Evolutionary conservation across 176 grass and related monocot species (phyloP), one percentile per base, ranked within the genome.

Genomic region (Triticum dicoccoides): DNA sequence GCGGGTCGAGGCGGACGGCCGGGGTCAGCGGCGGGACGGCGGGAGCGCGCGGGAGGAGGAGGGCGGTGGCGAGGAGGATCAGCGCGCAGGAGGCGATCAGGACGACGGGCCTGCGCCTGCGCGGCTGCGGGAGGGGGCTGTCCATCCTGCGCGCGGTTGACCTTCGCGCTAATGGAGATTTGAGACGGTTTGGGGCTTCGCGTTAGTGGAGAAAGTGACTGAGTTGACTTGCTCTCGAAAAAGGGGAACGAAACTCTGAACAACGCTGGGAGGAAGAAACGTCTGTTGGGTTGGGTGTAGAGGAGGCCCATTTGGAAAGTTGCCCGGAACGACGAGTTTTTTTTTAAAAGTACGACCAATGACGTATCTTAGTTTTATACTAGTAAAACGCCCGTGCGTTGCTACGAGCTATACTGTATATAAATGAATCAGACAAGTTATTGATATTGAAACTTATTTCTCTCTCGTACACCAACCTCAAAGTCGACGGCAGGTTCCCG

Each of bases 1-100:
- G 88, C 75, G 96, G 88, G 76, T 92, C 85, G 63, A 95, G 87
- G 52, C 47, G 91, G 70, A 89, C 65, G 21, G 89, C 81, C 27
- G 69, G 37, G 54, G 64, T 13, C 2, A 32, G 66, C 73, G 34
- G 42, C 17, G 18, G 56, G 13, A 13, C 13, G 4, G 41, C 5
- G 32, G 66, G 65, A 5, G 80, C 21, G 77, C 63, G 86, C 3
- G 79, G 69, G 21, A 87, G 80, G 18, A 92, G 76, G 30, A 89
- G 4, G 5, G 72, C 61, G 69, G 87, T 82, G 62, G 87, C 61
- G 85, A 92, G 76, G 61, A 92, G 78, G 11, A 92, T 51, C 0
- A 92, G 24, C 64, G 58, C 91, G 89, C 73, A 79, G 66, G 65
- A 32, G 33, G 34, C 75, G 59, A 83, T 42, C 23, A 87, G 35